phyloP scores from a whole-genome alignment of 2,329 filamentous ascomycete species.

The Bipolaris bicolor region DNA sequence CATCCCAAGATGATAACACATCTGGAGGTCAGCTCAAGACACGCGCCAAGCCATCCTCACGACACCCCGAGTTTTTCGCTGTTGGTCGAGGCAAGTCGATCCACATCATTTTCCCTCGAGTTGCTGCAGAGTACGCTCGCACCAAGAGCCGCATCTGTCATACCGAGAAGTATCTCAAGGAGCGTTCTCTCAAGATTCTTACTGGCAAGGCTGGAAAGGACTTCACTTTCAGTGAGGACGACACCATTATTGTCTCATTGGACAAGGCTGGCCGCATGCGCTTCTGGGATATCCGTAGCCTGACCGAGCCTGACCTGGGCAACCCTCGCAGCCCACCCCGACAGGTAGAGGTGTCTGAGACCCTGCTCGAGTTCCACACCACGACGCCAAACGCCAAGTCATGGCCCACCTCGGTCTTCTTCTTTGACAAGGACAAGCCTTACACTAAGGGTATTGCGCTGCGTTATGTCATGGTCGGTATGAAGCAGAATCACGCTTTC shows the following conservation, averaged over 20 bases:
- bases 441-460: conserved; percentile 89
- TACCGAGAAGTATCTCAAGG: conserved; percentile 83
- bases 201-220: conserved; percentile 98
- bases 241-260: conserved; percentile 89
- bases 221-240: conserved; percentile 96
- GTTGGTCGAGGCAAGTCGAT: conserved; percentile 96
- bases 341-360: conserved; percentile 79
- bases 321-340: conserved; percentile 51
- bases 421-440: conserved; percentile 94
- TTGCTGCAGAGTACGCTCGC: conserved; percentile 60
- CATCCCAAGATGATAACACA: conserved; percentile 84
- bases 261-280: conserved; percentile 96
- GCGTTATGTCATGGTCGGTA: conserved; percentile 93
- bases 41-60: conserved; percentile 85
- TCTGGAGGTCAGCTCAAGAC: conserved; percentile 95
- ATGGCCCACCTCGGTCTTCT: conserved; percentile 93
- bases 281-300: conserved; percentile 94
- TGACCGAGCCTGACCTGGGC: conserved; percentile 62
- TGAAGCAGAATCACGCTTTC: conserved; percentile 98
- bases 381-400: conserved; percentile 90
- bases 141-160: conserved; percentile 69
- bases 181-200: conserved; percentile 90
- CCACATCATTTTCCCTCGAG: conserved; percentile 75
- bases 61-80: conserved; percentile 91
- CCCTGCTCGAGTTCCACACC: conserved; percentile 84